Percentiles rank a stretch among this genome's conserved stretches.
These are phyloP conservation scores for Wallacemonas sp. DNA, from an alignment of 208 protist genomes.

Conservation along the genomic window DNA sequence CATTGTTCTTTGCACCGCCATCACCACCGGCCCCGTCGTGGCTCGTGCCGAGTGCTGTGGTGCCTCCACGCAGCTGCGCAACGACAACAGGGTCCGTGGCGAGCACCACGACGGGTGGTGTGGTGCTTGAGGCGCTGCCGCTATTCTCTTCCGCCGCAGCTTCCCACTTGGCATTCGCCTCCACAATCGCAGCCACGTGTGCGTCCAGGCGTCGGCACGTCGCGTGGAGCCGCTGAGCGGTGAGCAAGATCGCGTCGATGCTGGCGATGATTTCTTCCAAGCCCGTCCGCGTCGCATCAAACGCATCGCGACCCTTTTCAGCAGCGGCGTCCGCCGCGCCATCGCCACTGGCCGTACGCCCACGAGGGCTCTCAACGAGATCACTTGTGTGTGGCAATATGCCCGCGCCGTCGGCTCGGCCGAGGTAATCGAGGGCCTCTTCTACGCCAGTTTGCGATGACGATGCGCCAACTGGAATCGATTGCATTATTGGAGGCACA, in stretches of 20 bases:
- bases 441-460: no score
- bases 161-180: conserved; percentile 19
- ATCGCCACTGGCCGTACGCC: not conserved
- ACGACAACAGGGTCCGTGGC: conserved; percentile 16
- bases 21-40: not conserved
- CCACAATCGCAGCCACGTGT: conserved; percentile 21
- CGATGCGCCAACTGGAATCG: no score
- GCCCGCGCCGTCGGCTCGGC: no score
- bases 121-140: conserved; percentile 16
- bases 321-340: not conserved
- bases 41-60: not conserved
- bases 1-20: not conserved
- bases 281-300: not conserved
- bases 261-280: conserved; percentile 13
- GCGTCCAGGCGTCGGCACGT: not conserved
- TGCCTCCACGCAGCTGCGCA: not conserved
- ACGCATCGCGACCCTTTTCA: not conserved
- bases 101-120: conserved; percentile 23
- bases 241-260: not conserved
- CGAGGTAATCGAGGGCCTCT: no score
- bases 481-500: not conserved
- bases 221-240: not conserved
- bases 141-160: conserved; percentile 26
- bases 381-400: no score
- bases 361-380: not conserved